phyloP scores from a whole-genome alignment of 108 stramenopile genomes.

The Nitzschia palea region DNA sequence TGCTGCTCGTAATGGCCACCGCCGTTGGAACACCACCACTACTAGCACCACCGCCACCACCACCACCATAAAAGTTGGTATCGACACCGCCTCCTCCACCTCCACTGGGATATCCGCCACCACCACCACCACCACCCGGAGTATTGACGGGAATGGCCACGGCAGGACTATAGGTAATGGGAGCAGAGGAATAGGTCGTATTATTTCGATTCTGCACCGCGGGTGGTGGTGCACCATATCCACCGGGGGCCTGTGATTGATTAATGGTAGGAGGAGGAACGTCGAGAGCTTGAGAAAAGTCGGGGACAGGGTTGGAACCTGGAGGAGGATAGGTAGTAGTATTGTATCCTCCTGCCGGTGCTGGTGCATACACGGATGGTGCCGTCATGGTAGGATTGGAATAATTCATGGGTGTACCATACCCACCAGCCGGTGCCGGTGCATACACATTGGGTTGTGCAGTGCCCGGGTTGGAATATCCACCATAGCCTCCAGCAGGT shows the following conservation, averaged over 20 bases:
- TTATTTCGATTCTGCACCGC: neutral
- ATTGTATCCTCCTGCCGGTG: neutral
- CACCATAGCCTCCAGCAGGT: too few species aligned
- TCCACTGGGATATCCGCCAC: neutral
- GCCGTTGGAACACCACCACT: too few species aligned
- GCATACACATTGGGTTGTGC: too few species aligned
- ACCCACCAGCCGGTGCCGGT: too few species aligned
- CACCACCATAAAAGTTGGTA: neutral
- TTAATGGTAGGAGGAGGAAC: conserved; percentile 11
- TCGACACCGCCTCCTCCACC: neutral
- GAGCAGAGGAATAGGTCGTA: too few species aligned
- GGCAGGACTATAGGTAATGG: neutral
- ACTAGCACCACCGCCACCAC: too few species aligned
- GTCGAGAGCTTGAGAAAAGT: conserved; percentile 18
- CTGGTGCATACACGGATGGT: neutral
- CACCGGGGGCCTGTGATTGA: too few species aligned
- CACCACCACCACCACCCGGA: conserved; percentile 7
- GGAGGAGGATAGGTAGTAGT: too few species aligned
- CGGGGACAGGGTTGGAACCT: neutral
- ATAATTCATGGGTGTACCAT: too few species aligned
- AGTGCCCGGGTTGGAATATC: too few species aligned
- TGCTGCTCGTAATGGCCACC: neutral
- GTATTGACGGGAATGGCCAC: conserved; percentile 5
- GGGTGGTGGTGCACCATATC: neutral
- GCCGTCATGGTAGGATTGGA: too few species aligned